A percentile compares a stretch with the other conserved stretches of the same genome.
phyloP scores from a whole-genome alignment of 495 filamentous ascomycete genomes.

The Rhypophila decipiens region DNA sequence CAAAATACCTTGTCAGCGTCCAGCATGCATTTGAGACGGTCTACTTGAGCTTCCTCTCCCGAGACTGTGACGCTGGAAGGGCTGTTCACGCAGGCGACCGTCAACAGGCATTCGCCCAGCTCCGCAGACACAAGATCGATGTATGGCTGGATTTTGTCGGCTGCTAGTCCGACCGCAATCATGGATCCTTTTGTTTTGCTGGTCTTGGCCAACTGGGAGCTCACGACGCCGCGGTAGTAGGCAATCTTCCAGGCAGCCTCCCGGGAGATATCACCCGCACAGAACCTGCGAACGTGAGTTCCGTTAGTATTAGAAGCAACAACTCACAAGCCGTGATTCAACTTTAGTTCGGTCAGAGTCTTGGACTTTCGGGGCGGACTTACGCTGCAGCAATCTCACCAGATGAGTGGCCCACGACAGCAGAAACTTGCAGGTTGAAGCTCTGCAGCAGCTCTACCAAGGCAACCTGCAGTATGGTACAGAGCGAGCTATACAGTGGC shows the following conservation, averaged over 20 bases:
- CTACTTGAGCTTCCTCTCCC: slow-evolving; percentile 30
- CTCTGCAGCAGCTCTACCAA: slow-evolving; percentile 42
- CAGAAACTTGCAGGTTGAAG: slow-evolving; percentile 38
- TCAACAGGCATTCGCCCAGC: not conserved
- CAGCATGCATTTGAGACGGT: slow-evolving; percentile 22
- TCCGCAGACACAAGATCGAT: slow-evolving; percentile 7
- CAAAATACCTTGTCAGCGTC: slow-evolving; percentile 37
- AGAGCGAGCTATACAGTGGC: slow-evolving; percentile 23
- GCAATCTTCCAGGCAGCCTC: slow-evolving; percentile 44
- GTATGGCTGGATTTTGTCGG: slow-evolving; percentile 15
- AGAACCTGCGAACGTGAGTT: no score
- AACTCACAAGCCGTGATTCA: no score
- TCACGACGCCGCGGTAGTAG: slow-evolving; percentile 30
- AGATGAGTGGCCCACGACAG: slow-evolving; percentile 53
- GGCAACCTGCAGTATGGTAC: slow-evolving; percentile 41
- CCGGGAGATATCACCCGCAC: slow-evolving; percentile 33
- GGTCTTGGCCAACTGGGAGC: slow-evolving; percentile 13
- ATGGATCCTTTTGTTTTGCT: slow-evolving; percentile 29
- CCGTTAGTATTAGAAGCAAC: no score
- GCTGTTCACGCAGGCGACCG: slow-evolving; percentile 45
- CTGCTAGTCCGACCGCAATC: slow-evolving; percentile 35
- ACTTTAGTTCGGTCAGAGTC: no score
- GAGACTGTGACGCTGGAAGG: slow-evolving; percentile 40
- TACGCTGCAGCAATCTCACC: slow-evolving; percentile 47
- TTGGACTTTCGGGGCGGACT: not conserved